Evolutionary conservation across 2,329 filamentous ascomycete species (phyloP).

Genomic region (Ophiocordyceps sinensis): DNA sequence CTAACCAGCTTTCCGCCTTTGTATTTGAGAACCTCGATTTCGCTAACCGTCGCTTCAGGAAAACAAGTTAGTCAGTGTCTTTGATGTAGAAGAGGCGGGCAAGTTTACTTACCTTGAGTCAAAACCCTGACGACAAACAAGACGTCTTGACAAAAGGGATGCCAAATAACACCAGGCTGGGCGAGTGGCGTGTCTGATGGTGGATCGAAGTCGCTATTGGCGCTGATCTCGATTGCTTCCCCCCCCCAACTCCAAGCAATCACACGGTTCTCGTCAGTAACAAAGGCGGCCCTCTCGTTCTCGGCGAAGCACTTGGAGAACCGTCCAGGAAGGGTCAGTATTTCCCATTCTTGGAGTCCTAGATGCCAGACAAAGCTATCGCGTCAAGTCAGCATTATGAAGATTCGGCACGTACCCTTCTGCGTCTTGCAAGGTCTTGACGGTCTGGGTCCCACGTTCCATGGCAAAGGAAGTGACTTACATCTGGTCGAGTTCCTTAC

Average conservation of each 20-base stretch:
- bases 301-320: slow-evolving; percentile 7
- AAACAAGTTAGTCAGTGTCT: too few species aligned
- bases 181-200: too few species aligned
- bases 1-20: too few species aligned
- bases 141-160: not conserved
- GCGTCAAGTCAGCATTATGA: too few species aligned
- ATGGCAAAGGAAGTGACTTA: not conserved
- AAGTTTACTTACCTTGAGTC: too few species aligned
- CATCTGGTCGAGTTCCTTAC: slow-evolving; percentile 1
- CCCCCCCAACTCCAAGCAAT: slow-evolving; percentile 10
- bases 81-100: too few species aligned
- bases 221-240: slow-evolving; percentile 6
- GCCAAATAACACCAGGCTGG: not conserved
- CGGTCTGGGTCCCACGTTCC: too few species aligned
- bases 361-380: slow-evolving; percentile 11
- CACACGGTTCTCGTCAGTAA: slow-evolving; percentile 8
- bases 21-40: too few species aligned
- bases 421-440: not conserved
- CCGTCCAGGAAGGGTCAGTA: slow-evolving; percentile 7
- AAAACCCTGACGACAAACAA: too few species aligned
- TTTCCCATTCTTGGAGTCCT: slow-evolving; percentile 6
- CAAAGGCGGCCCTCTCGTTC: slow-evolving; percentile 7
- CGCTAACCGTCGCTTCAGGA: too few species aligned
- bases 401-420: too few species aligned
- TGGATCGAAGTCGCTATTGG: not conserved